Percentiles rank a stretch among this genome's conserved stretches.
These are phyloP conservation scores for Solanum piurae DNA, from an alignment of 257 asterid genomes.

Conservation along the genomic window DNA sequence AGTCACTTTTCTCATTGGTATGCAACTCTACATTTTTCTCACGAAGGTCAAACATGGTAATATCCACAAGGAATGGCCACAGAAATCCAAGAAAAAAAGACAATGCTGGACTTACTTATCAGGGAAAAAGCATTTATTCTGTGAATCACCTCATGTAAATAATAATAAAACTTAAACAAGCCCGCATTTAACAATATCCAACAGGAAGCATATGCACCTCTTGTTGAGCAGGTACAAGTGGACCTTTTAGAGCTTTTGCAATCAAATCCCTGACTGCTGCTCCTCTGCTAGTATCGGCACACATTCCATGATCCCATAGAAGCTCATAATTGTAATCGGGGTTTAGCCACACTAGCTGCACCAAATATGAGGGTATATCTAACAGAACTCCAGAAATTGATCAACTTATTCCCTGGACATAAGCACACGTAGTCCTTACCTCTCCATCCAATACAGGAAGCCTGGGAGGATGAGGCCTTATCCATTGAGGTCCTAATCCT, in stretches of 20 bases:
- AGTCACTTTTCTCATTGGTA: not conserved
- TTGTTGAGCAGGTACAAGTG: slow-evolving; percentile 83
- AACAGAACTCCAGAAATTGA: not conserved
- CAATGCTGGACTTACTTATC: not conserved
- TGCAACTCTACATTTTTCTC: not conserved
- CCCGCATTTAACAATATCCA: not conserved
- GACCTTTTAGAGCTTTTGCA: slow-evolving; percentile 84
- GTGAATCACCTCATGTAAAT: not conserved
- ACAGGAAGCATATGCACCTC: slow-evolving; percentile 39
- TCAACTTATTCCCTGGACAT: not conserved
- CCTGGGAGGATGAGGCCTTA: slow-evolving; percentile 88
- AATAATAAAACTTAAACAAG: not conserved
- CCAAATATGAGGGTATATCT: not conserved
- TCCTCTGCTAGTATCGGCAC: slow-evolving; percentile 95
- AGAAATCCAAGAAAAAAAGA: not conserved
- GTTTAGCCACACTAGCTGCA: slow-evolving; percentile 85
- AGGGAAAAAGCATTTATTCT: not conserved
- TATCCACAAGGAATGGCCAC: not conserved
- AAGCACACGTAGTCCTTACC: slow-evolving; percentile 26
- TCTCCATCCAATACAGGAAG: slow-evolving; percentile 84
- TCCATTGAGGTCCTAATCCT: slow-evolving; percentile 82
- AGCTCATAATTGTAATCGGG: slow-evolving; percentile 83
- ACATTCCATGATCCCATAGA: slow-evolving; percentile 94
- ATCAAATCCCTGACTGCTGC: slow-evolving; percentile 89
- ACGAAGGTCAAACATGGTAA: not conserved